These are phyloP conservation scores for Amauroascus niger DNA, from an alignment of 2,329 filamentous ascomycete species.

Conservation along the genomic window DNA sequence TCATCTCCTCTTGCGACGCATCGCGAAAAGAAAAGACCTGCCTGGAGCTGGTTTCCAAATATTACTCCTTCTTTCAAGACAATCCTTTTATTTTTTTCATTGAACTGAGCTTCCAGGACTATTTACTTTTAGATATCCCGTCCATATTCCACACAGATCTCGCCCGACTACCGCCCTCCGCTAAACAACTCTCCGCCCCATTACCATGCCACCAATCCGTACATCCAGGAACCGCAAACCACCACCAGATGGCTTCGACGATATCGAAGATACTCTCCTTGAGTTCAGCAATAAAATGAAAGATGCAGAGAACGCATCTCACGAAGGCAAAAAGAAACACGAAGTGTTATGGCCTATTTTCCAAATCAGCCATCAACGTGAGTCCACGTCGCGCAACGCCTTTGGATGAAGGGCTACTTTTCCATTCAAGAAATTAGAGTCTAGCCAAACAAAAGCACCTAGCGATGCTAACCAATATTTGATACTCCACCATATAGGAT, in stretches of 20 bases:
- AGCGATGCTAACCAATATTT: background rate
- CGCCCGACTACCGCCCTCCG: background rate
- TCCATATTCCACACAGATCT: background rate
- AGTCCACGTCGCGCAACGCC: slow-evolving; percentile 20
- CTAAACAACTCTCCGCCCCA: background rate
- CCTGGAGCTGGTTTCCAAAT: background rate
- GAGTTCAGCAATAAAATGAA: slow-evolving; percentile 62
- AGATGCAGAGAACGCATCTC: slow-evolving; percentile 77
- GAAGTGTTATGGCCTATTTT: slow-evolving; percentile 96
- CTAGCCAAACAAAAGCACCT: background rate
- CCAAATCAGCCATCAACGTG: slow-evolving; percentile 88
- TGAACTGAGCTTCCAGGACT: no score
- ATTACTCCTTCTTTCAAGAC: background rate
- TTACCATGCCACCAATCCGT: slow-evolving; percentile 52
- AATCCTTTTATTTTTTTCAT: no score
- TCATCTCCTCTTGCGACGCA: background rate
- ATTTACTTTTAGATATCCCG: no score
- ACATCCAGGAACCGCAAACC: slow-evolving; percentile 52
- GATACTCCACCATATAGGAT: slow-evolving; percentile 35
- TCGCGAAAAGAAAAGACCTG: background rate
- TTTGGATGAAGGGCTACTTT: background rate
- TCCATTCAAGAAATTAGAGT: background rate
- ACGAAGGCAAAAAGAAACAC: slow-evolving; percentile 71
- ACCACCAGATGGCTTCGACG: slow-evolving; percentile 57
- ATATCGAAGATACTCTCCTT: slow-evolving; percentile 58